Conservation (phyloP, 352 stramenopile genomes). For the Halophytophthora batemanensis region DNA sequence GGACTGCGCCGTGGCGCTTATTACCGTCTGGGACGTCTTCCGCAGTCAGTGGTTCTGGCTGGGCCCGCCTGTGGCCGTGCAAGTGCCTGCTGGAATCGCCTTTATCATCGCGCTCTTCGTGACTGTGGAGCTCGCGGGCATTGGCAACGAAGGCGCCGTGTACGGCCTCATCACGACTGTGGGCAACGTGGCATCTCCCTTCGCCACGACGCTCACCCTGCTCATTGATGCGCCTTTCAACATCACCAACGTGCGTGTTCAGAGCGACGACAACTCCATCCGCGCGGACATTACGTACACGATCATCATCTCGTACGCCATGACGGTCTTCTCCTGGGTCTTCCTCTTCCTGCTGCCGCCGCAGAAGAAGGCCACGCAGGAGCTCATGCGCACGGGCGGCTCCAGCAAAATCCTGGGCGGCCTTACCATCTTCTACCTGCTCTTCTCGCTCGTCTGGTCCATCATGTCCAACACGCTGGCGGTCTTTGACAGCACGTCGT, state of each 20-base stretch:
- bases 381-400: conserved; percentile 26
- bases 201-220: conserved; percentile 37
- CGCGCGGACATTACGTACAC: conserved; percentile 38
- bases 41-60: conserved; percentile 48
- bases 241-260: conserved; percentile 40
- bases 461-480: conserved; percentile 35
- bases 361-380: conserved; percentile 42
- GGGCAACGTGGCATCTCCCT: conserved; percentile 32
- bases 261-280: conserved; percentile 28
- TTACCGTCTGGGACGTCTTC: conserved; percentile 44
- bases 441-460: conserved; percentile 36
- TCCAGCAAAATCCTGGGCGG: conserved; percentile 32
- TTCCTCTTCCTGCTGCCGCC: conserved; percentile 36
- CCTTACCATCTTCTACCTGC: conserved; percentile 31
- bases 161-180: conserved; percentile 48
- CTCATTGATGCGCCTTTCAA: conserved; percentile 35
- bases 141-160: conserved; percentile 45
- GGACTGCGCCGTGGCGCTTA: conserved; percentile 28
- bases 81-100: conserved; percentile 30
- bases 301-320: conserved; percentile 35
- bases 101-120: conserved; percentile 41
- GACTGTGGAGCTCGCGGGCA: conserved; percentile 41
- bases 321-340: conserved; percentile 31
- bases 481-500: conserved; percentile 39
- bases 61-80: conserved; percentile 31